Conservation (phyloP, 495 filamentous ascomycete genomes). For the Bombardia bombarda region DNA sequence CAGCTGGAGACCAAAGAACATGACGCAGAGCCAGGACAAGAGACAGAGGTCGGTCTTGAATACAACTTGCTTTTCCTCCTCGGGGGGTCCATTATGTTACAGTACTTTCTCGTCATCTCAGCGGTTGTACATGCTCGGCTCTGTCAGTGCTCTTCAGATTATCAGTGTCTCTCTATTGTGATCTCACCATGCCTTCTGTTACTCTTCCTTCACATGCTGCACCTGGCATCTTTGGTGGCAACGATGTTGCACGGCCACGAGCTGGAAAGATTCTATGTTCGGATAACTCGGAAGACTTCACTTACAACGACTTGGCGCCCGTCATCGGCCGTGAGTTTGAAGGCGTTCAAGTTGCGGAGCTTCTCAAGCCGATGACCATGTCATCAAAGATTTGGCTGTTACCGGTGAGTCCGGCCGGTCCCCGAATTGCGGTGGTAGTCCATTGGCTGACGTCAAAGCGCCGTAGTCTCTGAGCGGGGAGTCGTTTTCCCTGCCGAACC, state of each 20-base stretch:
- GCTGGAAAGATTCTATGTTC: slow-evolving; percentile 6
- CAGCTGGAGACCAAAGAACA: slow-evolving; percentile 37
- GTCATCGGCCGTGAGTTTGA: slow-evolving; percentile 65
- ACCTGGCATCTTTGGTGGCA: slow-evolving; percentile 9
- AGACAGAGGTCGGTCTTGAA: slow-evolving; percentile 32
- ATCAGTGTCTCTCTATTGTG: background rate
- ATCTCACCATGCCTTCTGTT: slow-evolving; percentile 12
- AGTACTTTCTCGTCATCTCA: slow-evolving; percentile 43
- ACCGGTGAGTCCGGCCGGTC: slow-evolving; percentile 5
- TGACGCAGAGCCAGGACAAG: slow-evolving; percentile 33
- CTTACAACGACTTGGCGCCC: slow-evolving; percentile 55
- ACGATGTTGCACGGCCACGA: slow-evolving; percentile 9
- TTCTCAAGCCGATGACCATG: slow-evolving; percentile 23
- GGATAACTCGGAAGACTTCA: slow-evolving; percentile 9
- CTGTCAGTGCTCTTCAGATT: no score
- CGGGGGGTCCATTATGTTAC: slow-evolving; percentile 36
- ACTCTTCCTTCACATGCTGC: background rate
- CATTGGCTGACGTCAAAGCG: slow-evolving; percentile 28
- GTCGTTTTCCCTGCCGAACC: slow-evolving; percentile 68
- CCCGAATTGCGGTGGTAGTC: background rate
- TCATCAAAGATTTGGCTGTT: slow-evolving; percentile 11
- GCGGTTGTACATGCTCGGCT: no score
- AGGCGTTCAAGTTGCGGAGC: slow-evolving; percentile 57
- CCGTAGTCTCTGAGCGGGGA: slow-evolving; percentile 59
- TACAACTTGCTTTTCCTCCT: slow-evolving; percentile 38